These are phyloP conservation scores for Jamesozyma spencerorum DNA, from an alignment of 805 yeast species.

Conservation along the genomic window DNA sequence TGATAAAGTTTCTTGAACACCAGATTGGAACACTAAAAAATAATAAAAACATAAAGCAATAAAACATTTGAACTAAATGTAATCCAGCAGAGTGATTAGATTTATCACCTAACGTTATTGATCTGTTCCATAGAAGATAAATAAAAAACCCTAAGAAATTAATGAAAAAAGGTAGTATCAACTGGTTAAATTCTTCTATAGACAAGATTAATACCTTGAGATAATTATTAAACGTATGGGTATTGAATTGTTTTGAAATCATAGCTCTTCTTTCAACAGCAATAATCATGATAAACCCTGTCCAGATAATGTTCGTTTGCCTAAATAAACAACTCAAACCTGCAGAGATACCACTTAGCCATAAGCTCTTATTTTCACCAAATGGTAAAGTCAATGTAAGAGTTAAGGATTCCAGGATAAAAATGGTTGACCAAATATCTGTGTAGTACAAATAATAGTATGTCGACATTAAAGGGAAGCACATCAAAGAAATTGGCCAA, in stretches of 20 bases:
- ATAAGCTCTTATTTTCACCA: constrained; percentile 29
- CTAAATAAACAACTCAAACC: constrained; percentile 63
- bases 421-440: constrained; percentile 82
- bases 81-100: constrained; percentile 65
- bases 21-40: constrained; percentile 70
- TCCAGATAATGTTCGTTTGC: constrained; percentile 91
- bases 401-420: constrained; percentile 49
- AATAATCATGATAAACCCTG: constrained; percentile 47
- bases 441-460: constrained; percentile 80
- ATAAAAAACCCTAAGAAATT: constrained; percentile 45
- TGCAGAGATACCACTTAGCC: constrained; percentile 47
- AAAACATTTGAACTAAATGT: constrained; percentile 75
- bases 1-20: constrained; percentile 39
- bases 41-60: constrained; percentile 56
- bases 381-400: constrained; percentile 35
- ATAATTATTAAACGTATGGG: constrained; percentile 31
- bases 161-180: constrained; percentile 41
- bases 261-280: constrained; percentile 44
- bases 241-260: constrained; percentile 34
- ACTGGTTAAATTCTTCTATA: constrained; percentile 28
- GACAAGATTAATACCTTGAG: constrained; percentile 32
- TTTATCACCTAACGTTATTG: constrained; percentile 87
- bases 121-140: constrained; percentile 63
- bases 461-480: constrained; percentile 64
- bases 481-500: constrained; percentile 36